Evolutionary conservation across 2,329 filamentous ascomycete genomes (phyloP), one percentile per base, ranked within the genome.

Genomic region (Fusarium illudens): DNA sequence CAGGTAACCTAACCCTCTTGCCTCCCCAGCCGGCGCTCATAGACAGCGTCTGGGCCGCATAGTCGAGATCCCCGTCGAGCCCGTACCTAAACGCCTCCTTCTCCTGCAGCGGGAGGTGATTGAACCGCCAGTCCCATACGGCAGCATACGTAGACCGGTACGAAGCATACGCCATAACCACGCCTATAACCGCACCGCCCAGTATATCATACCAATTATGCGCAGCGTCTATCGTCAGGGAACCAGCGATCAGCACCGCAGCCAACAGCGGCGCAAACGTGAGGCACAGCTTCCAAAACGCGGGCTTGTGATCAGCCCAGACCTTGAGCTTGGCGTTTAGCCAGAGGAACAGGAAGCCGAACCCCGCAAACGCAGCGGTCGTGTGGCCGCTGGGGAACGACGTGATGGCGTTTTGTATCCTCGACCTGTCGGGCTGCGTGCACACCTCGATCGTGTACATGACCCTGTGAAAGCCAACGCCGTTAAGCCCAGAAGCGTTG

Each of bases 271-370:
- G 48, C 48, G 13, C 48, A 34, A 50, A 50, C 12, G 48, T 50
- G 10, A 83, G 0, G 90, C 90, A 3, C 87, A 92, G 78, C 79
- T 93, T 93, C 91, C 90, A 93, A 84, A 92, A 88, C 12, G 88
- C 83, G 0, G 91, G 87, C 74, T 92, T 90, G 75, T 91, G 90
- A 81, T 92, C 90, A 66, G 86, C 81, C 71, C 89, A 92, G 58
- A 92, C 86, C 83, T 93, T 93, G 68, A 94, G 84, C 81, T 93
- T 93, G 49, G 89, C 91, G 76, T 93, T 93, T 44, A 94, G 85
- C 79, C 93, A 94, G 2, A 93, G 81, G 69, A 85, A 90, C 3
- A 93, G 79, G 74, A 87, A 93, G 20, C 92, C 84, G 70, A 92
- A 90, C 6, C 90, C 90, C 0, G 89, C 89, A 61, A 92, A 93